Evolutionary conservation across 1,284 basidiomycete species (phyloP).

Genomic region (Sanghuangporus weigelae): DNA sequence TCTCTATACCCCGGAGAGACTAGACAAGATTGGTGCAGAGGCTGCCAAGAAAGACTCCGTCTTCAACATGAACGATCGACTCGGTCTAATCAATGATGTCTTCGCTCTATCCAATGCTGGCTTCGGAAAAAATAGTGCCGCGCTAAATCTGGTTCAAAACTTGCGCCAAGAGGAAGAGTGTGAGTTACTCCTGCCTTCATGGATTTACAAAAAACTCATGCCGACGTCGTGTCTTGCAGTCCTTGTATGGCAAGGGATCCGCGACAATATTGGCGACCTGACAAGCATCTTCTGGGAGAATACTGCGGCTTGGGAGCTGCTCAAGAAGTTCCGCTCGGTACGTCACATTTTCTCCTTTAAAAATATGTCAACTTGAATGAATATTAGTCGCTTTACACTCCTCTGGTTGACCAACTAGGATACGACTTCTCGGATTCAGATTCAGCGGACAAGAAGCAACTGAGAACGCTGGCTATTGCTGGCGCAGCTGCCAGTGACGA

Average conservation of each 20-base stretch:
- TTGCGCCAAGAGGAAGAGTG: conserved; percentile 74
- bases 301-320: conserved; percentile 48
- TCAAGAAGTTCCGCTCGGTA: conserved; percentile 65
- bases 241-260: conserved; percentile 71
- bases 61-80: conserved; percentile 81
- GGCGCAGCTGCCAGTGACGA: conserved; percentile 65
- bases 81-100: conserved; percentile 81
- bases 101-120: conserved; percentile 81
- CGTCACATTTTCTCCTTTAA: conserved; percentile 20
- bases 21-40: conserved; percentile 76
- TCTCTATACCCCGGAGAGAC: conserved; percentile 78
- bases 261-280: conserved; percentile 50
- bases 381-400: conserved; percentile 64
- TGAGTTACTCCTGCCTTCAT: conserved; percentile 31
- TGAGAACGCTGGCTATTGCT: conserved; percentile 75
- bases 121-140: conserved; percentile 70
- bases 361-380: not conserved
- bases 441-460: conserved; percentile 63
- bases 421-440: conserved; percentile 74
- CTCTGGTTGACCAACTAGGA: conserved; percentile 76
- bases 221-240: conserved; percentile 33
- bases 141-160: conserved; percentile 66
- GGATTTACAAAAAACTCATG: not conserved
- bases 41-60: conserved; percentile 60
- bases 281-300: conserved; percentile 87